Base-by-base conservation (phyloP, 768 basidiomycete genomes). In the Amanita rubescens region DNA sequence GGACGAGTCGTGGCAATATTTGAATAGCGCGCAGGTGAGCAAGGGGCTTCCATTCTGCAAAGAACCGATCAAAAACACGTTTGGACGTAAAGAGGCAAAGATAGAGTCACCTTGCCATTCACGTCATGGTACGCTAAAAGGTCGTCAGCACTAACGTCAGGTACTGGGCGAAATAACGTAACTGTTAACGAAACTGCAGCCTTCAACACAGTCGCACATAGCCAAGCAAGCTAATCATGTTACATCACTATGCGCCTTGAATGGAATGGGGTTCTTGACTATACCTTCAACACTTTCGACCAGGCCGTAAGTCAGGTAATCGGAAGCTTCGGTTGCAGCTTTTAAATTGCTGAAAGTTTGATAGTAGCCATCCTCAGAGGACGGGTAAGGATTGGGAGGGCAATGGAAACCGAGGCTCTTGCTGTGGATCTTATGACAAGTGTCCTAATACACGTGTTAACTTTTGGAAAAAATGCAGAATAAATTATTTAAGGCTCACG, bases 131-230 rank as follows among this genome's bases (percentile, higher is more conserved):
- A 77, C 33, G 64, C 75, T 75, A 30, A 3, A 7, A 39, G 6
- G 41, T 32, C 27, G 43, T 33, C 49, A 47, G 24, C 47, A 10
- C n/a, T 49, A 43, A 49, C 24, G 30, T 15, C 25, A 19, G n/a
- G 11, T 22, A 20, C 46, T 10, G 11, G 19, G 11, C 30, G 49
- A 14, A 32, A 53, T 43, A 20, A 14, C 42, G 71, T 45, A 57
- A 76, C 74, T 69, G 60, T 77, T 77, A 51, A 68, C 67, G 57
- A 77, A 77, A 11, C 50, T 62, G 61, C 75, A 77, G 19, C 70
- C 72, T 8, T 30, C 1, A 49, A 75, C 71, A 33, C 59, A 56
- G 62, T 73, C 63, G 57, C 75, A 77, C 75, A 75, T 77, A 15
- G 69, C 63, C 60, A 68, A 67, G 63, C 75, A 77, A 30, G 73